A percentile compares a stretch with the other conserved stretches of the same genome.
Evolutionary conservation across 1,284 basidiomycete species (phyloP).

Genomic region (Dichomitus squalens): DNA sequence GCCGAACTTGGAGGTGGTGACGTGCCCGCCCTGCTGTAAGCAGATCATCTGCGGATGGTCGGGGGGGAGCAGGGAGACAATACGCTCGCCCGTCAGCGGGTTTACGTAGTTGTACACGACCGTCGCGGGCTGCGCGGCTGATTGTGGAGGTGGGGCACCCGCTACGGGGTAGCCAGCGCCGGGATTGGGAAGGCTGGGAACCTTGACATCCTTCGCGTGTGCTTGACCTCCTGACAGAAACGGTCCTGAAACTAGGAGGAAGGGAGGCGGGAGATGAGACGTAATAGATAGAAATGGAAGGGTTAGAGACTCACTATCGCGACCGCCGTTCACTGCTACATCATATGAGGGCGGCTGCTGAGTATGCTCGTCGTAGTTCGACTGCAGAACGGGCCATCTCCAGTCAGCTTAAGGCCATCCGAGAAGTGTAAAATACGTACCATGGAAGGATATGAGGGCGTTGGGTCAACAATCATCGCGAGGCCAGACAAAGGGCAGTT

Average conservation of each 20-base stretch:
- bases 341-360: slow-evolving; percentile 29
- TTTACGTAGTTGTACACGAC: slow-evolving; percentile 48
- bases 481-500: slow-evolving; percentile 9
- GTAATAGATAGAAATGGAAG: neutral
- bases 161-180: slow-evolving; percentile 11
- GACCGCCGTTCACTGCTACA: slow-evolving; percentile 15
- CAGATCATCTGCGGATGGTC: slow-evolving; percentile 81
- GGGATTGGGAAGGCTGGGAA: slow-evolving; percentile 19
- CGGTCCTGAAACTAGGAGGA: slow-evolving; percentile 23
- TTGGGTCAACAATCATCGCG: slow-evolving; percentile 26
- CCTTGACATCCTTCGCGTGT: slow-evolving; percentile 29
- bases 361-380: slow-evolving; percentile 15
- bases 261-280: neutral
- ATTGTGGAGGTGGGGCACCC: slow-evolving; percentile 17
- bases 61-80: slow-evolving; percentile 63
- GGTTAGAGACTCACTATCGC: slow-evolving; percentile 10
- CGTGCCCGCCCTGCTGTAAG: slow-evolving; percentile 69
- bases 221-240: slow-evolving; percentile 26
- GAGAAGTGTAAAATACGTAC: slow-evolving; percentile 16
- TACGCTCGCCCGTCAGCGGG: slow-evolving; percentile 46
- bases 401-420: neutral
- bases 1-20: slow-evolving; percentile 63
- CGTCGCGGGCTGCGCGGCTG: slow-evolving; percentile 30
- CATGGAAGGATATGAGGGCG: slow-evolving; percentile 25
- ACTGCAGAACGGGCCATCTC: neutral